Conservation (phyloP, 2,329 filamentous ascomycete species). For the Aschersonia sp. region DNA sequence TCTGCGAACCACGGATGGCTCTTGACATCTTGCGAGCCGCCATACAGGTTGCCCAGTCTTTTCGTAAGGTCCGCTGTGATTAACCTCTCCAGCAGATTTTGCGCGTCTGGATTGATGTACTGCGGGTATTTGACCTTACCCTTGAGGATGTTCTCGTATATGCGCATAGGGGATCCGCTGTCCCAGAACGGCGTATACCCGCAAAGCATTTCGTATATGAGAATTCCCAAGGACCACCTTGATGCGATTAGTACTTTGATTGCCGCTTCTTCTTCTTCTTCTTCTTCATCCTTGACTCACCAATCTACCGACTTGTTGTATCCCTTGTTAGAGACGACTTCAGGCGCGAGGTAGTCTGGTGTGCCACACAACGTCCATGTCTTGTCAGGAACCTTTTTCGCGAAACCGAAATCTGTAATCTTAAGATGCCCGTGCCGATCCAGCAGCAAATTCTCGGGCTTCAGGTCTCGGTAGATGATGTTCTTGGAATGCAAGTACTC, state of each 20-base stretch:
- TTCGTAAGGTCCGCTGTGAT: slow-evolving; percentile 95
- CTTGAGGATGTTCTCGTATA: slow-evolving; percentile 97
- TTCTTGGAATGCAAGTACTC: slow-evolving; percentile 91
- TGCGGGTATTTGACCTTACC: slow-evolving; percentile 93
- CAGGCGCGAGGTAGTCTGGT: slow-evolving; percentile 90
- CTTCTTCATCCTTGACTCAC: slow-evolving; percentile 37
- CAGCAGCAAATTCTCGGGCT: slow-evolving; percentile 84
- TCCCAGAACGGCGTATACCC: slow-evolving; percentile 99
- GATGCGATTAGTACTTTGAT: slow-evolving; percentile 20
- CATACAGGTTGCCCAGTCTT: slow-evolving; percentile 84
- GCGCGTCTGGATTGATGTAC: slow-evolving; percentile 88
- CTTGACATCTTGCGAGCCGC: slow-evolving; percentile 84
- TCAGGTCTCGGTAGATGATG: slow-evolving; percentile 96
- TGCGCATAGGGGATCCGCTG: slow-evolving; percentile 93
- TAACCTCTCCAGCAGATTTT: slow-evolving; percentile 79
- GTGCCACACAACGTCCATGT: slow-evolving; percentile 98
- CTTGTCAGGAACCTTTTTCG: slow-evolving; percentile 95
- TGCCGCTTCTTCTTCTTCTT: background rate
- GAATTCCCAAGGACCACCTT: slow-evolving; percentile 91
- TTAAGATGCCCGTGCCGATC: slow-evolving; percentile 91
- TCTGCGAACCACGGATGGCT: slow-evolving; percentile 93
- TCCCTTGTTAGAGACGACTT: slow-evolving; percentile 97
- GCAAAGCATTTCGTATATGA: slow-evolving; percentile 99
- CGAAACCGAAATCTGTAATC: slow-evolving; percentile 97
- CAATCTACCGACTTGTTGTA: slow-evolving; percentile 99